These are phyloP conservation scores for Schwanniomyces etchellsii DNA, from an alignment of 1,139 yeast species.

Conservation along the genomic window DNA sequence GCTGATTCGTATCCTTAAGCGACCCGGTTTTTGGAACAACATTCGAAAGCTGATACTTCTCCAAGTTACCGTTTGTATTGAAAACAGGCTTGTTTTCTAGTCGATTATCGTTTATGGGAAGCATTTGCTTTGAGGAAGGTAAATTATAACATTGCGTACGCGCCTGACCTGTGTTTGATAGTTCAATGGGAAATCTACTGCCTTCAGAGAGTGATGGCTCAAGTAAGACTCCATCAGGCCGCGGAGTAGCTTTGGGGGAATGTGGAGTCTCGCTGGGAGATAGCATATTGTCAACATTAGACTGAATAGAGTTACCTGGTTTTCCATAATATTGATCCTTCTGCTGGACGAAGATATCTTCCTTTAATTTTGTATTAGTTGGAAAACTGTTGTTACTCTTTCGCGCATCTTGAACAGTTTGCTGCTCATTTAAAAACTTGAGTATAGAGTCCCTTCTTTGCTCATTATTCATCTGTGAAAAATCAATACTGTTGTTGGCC, in stretches of 20 bases:
- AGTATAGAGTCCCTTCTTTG: conserved; percentile 40
- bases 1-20: too few relatives aligned
- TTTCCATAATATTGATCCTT: background rate
- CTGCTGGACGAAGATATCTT: conserved; percentile 24
- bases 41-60: too few relatives aligned
- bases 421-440: conserved; percentile 32
- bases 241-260: background rate
- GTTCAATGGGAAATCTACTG: too few relatives aligned
- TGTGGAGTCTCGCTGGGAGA: background rate
- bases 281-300: background rate
- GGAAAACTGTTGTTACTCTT: conserved; percentile 5
- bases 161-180: too few relatives aligned
- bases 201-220: too few relatives aligned
- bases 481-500: conserved; percentile 36
- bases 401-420: conserved; percentile 11
- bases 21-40: too few relatives aligned
- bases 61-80: too few relatives aligned
- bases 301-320: background rate
- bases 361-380: conserved; percentile 24
- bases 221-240: too few relatives aligned
- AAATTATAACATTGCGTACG: too few relatives aligned
- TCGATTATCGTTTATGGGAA: too few relatives aligned
- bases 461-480: conserved; percentile 35
- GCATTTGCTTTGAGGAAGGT: too few relatives aligned
- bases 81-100: too few relatives aligned